Percentiles rank a stretch among this genome's conserved stretches.
Evolutionary conservation across 1,284 basidiomycete species (phyloP).

Genomic region (Takashimella koratensis): DNA sequence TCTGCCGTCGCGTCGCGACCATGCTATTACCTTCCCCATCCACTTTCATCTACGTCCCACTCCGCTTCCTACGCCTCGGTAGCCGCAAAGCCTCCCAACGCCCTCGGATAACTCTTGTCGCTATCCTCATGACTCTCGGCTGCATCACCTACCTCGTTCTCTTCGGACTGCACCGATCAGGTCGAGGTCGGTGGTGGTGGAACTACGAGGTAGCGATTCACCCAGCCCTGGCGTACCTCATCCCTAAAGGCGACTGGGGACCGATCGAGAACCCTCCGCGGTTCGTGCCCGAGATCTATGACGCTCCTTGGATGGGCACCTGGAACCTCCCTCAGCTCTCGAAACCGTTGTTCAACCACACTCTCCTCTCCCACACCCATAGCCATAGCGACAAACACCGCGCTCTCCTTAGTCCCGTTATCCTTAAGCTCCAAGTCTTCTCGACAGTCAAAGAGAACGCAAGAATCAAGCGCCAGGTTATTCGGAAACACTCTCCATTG

Average conservation of each 20-base stretch:
- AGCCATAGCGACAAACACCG: neutral
- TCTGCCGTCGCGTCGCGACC: too few species aligned
- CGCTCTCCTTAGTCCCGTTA: conserved; percentile 9
- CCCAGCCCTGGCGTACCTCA: neutral
- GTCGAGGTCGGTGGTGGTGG: neutral
- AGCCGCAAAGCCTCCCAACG: neutral
- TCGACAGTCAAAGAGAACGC: conserved; percentile 13
- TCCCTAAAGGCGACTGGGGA: conserved; percentile 14
- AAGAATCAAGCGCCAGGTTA: conserved; percentile 13
- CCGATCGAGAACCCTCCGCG: conserved; percentile 10
- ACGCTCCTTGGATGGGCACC: conserved; percentile 17
- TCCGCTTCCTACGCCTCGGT: too few species aligned
- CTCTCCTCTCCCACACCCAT: neutral
- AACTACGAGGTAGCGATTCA: neutral
- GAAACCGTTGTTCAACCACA: conserved; percentile 7
- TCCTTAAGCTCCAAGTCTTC: conserved; percentile 35
- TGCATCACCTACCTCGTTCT: neutral
- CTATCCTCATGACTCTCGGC: neutral
- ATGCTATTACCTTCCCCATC: too few species aligned
- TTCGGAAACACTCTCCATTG: conserved; percentile 15
- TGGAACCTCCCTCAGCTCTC: conserved; percentile 11
- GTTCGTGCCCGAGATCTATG: conserved; percentile 16
- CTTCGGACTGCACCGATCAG: neutral
- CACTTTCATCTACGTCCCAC: too few species aligned
- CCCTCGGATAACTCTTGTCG: neutral